Base-by-base conservation (phyloP, 257 asterid genomes). In the Gentiana dahurica region DNA sequence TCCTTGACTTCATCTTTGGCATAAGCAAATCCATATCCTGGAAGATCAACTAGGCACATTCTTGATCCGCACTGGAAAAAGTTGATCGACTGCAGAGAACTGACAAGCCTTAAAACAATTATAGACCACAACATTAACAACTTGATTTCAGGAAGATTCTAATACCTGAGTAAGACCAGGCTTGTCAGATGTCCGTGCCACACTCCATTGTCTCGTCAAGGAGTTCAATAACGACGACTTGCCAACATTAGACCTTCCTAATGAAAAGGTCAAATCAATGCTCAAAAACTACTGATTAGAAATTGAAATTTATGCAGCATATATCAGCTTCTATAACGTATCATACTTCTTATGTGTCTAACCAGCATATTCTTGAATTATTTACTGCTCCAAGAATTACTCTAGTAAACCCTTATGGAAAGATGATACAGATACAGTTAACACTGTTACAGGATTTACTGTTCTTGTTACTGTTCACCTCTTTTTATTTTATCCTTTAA, bases 1-100 rank as follows among this genome's bases (percentile, higher is more conserved):
- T 92, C 99, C 78, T 92, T 92, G 66, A 83, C 94, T 63, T 88
- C 97, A 65, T 85, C 97, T 74, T 92, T 88, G 34, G 97, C 99
- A 80, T 78, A 92, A 44, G 97, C 95, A 84, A 92, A 92, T 63
- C 99, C 99, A 70, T 92, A 92, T 65, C 97, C 99, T 63, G 99
- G 95, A 82, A 92, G 80, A 77, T 92, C 99, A 48, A 92, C 99
- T 73, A 92, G 71, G 67, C 80, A 73, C 34, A 83, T 75, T 75
- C 85, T 92, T 56, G 93, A 51, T 71, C 82, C 99, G 60, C 85
- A 95, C 41, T 80, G 77, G 79, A 88, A 92, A 70, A 92, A 92
- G 67, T 92, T 88, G 62, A 88, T 82, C 45, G 81, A 75, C 97
- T 88, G 72, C 81, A 78, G 59, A 73, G 64, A 56, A 58, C 58